Conservation (phyloP, 352 stramenopile species). For the Globisporangium megalacanthum region DNA sequence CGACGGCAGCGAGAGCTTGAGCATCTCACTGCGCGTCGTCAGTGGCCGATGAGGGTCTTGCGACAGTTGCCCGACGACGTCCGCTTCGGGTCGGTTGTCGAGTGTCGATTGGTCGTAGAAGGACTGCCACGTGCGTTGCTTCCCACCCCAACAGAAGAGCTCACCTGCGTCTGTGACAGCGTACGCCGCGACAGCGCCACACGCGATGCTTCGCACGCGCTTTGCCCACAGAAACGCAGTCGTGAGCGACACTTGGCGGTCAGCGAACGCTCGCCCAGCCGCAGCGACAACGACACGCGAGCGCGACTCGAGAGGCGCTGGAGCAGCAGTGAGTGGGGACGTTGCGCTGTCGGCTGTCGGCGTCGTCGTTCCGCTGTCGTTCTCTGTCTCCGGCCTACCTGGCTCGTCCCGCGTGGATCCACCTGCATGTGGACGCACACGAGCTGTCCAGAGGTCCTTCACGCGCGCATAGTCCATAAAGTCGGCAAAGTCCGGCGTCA, state of each 20-base stretch:
- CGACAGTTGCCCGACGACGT: not conserved
- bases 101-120: slow-evolving; percentile 53
- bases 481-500: slow-evolving; percentile 59
- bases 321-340: not conserved
- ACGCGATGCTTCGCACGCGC: slow-evolving; percentile 45
- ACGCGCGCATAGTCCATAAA: slow-evolving; percentile 68
- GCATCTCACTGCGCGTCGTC: slow-evolving; percentile 57
- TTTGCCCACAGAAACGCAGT: slow-evolving; percentile 75
- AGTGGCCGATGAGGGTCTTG: slow-evolving; percentile 17
- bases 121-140: slow-evolving; percentile 59
- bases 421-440: slow-evolving; percentile 29
- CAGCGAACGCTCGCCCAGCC: slow-evolving; percentile 39
- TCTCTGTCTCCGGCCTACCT: not conserved
- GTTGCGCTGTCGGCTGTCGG: no score
- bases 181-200: slow-evolving; percentile 44
- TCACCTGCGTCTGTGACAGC: slow-evolving; percentile 66
- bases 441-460: slow-evolving; percentile 45
- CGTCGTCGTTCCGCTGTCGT: not conserved
- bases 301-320: slow-evolving; percentile 5
- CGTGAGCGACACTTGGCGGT: slow-evolving; percentile 48
- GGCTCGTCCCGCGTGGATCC: not conserved
- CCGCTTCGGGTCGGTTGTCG: not conserved
- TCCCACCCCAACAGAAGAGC: slow-evolving; percentile 76
- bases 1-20: slow-evolving; percentile 45
- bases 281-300: slow-evolving; percentile 34